Evolutionary conservation across 1,284 basidiomycete genomes (phyloP).

Genomic region (Peniophora sp.): DNA sequence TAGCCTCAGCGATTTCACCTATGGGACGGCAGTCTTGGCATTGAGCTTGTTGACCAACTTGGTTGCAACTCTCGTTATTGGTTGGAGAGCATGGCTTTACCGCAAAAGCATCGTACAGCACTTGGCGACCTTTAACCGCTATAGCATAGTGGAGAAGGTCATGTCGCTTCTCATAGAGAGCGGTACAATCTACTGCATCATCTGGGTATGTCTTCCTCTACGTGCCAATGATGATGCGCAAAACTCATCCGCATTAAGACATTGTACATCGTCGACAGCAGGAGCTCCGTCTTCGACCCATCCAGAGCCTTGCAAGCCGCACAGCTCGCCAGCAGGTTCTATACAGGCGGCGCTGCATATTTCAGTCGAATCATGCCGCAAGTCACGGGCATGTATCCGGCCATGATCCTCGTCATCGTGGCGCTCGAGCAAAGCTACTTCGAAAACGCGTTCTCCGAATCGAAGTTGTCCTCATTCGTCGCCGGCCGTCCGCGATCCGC

Average conservation of each 20-base stretch:
- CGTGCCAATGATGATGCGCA: background rate
- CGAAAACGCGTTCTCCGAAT: background rate
- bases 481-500: no score
- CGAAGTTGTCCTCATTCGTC: background rate
- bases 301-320: background rate
- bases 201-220: background rate
- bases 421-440: background rate
- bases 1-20: background rate
- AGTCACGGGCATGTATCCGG: background rate
- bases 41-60: background rate
- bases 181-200: background rate
- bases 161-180: background rate
- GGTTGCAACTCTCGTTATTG: background rate
- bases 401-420: background rate
- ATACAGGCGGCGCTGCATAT: background rate
- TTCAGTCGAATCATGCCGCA: background rate
- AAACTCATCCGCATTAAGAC: background rate
- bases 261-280: background rate
- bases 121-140: background rate
- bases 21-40: background rate
- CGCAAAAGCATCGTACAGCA: background rate
- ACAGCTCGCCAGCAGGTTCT: background rate
- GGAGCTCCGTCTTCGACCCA: background rate
- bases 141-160: background rate
- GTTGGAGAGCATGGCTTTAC: background rate